Conservation (phyloP, 108 stramenopile genomes). For the Nannochloropsis gaditana region DNA sequence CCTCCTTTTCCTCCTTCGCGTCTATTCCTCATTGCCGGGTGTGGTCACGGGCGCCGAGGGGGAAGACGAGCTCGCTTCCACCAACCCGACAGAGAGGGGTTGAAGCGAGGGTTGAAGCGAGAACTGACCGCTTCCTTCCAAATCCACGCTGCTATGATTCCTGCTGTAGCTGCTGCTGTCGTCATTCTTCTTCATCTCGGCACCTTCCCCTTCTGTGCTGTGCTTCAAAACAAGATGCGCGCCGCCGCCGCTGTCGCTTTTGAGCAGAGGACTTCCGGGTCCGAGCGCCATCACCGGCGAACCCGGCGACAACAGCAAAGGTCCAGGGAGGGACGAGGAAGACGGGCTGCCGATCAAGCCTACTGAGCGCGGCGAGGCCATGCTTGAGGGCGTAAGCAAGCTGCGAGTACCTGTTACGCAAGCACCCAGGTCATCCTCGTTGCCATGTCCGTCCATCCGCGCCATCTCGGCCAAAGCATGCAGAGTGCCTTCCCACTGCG, state of each 20-base stretch:
- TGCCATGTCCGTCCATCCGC: not conserved
- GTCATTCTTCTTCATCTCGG: not conserved
- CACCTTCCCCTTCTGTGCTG: no score
- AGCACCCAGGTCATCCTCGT: not conserved
- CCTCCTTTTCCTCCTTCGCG: no score
- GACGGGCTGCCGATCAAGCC: slow-evolving; percentile 6
- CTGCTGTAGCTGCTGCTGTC: not conserved
- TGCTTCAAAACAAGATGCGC: no score
- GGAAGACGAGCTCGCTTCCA: no score
- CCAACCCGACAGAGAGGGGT: no score
- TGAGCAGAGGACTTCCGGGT: not conserved
- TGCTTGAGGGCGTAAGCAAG: not conserved
- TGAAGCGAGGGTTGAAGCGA: no score
- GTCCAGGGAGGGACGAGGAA: not conserved
- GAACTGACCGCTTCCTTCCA: not conserved
- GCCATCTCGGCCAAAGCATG: slow-evolving; percentile 23
- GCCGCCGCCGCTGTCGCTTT: not conserved
- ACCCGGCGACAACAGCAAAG: not conserved
- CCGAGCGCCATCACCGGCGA: not conserved
- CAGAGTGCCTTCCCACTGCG: slow-evolving; percentile 39
- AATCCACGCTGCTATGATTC: not conserved
- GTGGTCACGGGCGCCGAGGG: no score
- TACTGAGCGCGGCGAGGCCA: slow-evolving; percentile 16
- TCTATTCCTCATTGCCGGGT: no score
- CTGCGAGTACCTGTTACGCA: not conserved